Percentiles rank a stretch among this genome's conserved stretches.
Conservation (phyloP, 139 green algal species). For the Chlamydomonas sp. region DNA sequence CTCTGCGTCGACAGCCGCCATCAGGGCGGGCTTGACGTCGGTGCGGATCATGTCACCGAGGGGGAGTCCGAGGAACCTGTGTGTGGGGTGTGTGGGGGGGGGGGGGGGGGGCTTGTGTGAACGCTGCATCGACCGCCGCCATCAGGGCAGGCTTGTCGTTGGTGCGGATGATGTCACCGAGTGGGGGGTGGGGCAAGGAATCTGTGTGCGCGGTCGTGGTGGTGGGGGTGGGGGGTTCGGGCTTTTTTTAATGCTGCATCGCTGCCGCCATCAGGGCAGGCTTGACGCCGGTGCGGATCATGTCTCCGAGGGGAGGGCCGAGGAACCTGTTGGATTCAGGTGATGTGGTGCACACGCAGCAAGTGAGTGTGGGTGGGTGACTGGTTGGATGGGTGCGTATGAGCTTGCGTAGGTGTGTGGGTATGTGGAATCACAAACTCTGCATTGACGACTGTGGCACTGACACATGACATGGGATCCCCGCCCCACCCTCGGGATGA, state of each 20-base stretch:
- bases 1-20: constrained; percentile 77
- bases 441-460: no score
- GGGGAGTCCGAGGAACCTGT: constrained; percentile 56
- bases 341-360: constrained; percentile 16
- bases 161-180: constrained; percentile 45
- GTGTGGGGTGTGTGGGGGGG: no score
- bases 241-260: constrained; percentile 80
- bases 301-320: constrained; percentile 41
- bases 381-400: no score
- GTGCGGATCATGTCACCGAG: constrained; percentile 49
- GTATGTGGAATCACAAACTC: no score
- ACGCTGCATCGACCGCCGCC: constrained; percentile 76
- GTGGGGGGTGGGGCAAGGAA: no score
- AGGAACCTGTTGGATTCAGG: constrained; percentile 70
- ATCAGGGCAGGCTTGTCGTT: constrained; percentile 92
- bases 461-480: no score
- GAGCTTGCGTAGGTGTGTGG: no score
- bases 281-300: constrained; percentile 79
- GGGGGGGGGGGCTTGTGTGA: constrained; percentile 71
- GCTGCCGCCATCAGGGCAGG: constrained; percentile 76
- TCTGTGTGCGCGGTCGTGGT: no score
- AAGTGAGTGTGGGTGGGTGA: no score
- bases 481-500: no score
- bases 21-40: constrained; percentile 89
- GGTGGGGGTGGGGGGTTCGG: constrained; percentile 23